These are phyloP conservation scores for Friedmanniomyces endolithicus DNA, from an alignment of 495 filamentous ascomycete genomes.

Conservation along the genomic window DNA sequence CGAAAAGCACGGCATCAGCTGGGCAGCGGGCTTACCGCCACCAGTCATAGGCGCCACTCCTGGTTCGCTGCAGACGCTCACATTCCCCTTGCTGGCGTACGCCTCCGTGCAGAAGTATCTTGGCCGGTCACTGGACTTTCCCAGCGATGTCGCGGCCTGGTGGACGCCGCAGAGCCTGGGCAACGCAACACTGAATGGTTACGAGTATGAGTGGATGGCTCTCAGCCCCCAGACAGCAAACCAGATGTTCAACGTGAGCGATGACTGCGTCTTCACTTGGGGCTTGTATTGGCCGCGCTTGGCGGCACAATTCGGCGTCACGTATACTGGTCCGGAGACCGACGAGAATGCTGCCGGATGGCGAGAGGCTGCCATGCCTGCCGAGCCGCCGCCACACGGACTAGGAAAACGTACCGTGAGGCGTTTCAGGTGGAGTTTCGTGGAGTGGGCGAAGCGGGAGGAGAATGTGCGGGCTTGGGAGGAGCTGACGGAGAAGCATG, in stretches of 20 bases:
- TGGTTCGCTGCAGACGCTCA: slow-evolving; percentile 37
- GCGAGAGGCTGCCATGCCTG: slow-evolving; percentile 12
- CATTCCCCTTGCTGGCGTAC: slow-evolving; percentile 37
- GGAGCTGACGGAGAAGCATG: slow-evolving; percentile 18
- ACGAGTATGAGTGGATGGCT: slow-evolving; percentile 40
- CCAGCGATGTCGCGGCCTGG: slow-evolving; percentile 33
- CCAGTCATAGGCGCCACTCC: slow-evolving; percentile 39
- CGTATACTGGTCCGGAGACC: slow-evolving; percentile 20
- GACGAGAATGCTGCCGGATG: neutral
- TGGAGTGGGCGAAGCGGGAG: slow-evolving; percentile 33
- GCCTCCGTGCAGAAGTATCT: slow-evolving; percentile 34
- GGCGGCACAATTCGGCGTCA: slow-evolving; percentile 33
- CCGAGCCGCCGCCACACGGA: slow-evolving; percentile 28
- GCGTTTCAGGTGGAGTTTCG: slow-evolving; percentile 30
- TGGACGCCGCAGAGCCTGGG: slow-evolving; percentile 30
- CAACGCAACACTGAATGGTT: slow-evolving; percentile 33
- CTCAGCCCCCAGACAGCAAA: slow-evolving; percentile 29
- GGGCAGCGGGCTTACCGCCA: slow-evolving; percentile 34
- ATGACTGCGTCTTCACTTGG: slow-evolving; percentile 36
- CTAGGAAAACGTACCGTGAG: slow-evolving; percentile 16
- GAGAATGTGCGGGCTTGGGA: slow-evolving; percentile 34
- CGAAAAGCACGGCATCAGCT: slow-evolving; percentile 21
- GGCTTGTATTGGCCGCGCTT: slow-evolving; percentile 36
- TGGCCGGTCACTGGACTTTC: slow-evolving; percentile 30
- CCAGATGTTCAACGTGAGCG: slow-evolving; percentile 36